These are phyloP conservation scores for Flaveria floridana DNA, from an alignment of 140 eudicot genomes.

Conservation along the genomic window DNA sequence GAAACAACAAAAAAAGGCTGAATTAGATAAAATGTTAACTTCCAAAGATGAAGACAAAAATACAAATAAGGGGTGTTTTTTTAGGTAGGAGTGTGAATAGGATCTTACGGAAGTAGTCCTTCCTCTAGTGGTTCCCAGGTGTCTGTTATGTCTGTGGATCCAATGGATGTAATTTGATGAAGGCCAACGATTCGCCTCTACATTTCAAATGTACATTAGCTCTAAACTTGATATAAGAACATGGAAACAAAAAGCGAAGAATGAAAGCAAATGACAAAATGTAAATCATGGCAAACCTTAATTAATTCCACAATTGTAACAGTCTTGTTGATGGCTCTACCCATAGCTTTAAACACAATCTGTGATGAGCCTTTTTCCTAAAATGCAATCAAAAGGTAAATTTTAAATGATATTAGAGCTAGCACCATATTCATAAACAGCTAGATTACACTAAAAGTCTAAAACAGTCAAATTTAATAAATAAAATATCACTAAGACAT, in stretches of 20 bases:
- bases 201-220: background rate
- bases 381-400: background rate
- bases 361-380: conserved; percentile 90
- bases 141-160: conserved; percentile 86
- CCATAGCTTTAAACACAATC: conserved; percentile 97
- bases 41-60: background rate
- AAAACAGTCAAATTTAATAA: background rate
- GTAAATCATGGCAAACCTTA: conserved; percentile 47
- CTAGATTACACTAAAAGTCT: background rate
- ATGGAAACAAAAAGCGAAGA: background rate
- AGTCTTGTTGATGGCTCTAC: conserved; percentile 97
- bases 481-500: too few relatives aligned
- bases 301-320: conserved; percentile 93
- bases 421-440: background rate
- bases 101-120: conserved; percentile 89
- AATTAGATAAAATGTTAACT: background rate
- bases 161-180: conserved; percentile 79
- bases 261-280: background rate
- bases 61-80: background rate
- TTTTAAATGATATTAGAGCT: background rate
- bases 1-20: background rate
- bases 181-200: conserved; percentile 94
- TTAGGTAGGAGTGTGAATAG: conserved; percentile 3
- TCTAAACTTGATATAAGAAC: background rate
- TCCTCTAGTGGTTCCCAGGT: conserved; percentile 99